Evolutionary conservation across 1,284 basidiomycete species (phyloP).

Genomic region (Stereum hirsutum): DNA sequence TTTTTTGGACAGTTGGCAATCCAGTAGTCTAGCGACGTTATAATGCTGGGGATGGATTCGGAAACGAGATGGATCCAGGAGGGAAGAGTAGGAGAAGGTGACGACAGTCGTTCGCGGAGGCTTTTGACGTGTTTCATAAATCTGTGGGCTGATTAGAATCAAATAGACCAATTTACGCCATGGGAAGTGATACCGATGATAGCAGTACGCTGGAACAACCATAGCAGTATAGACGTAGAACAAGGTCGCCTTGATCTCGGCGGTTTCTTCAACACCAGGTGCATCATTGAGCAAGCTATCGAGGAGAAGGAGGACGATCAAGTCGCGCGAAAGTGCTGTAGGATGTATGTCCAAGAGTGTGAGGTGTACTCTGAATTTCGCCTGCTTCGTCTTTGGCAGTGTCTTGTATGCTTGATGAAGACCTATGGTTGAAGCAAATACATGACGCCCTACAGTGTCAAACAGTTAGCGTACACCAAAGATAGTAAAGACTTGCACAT

Average conservation of each 20-base stretch:
- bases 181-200: too few species aligned
- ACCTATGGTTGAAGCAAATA: slow-evolving; percentile 13
- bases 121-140: not conserved
- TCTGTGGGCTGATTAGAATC: too few species aligned
- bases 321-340: slow-evolving; percentile 15
- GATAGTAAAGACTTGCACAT: not conserved
- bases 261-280: not conserved
- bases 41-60: not conserved
- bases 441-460: slow-evolving; percentile 12
- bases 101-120: not conserved
- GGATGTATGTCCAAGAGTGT: slow-evolving; percentile 18
- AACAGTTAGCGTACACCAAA: not conserved
- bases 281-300: slow-evolving; percentile 9
- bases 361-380: slow-evolving; percentile 13
- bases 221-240: slow-evolving; percentile 7
- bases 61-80: not conserved
- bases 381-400: slow-evolving; percentile 7
- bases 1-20: not conserved
- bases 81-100: not conserved
- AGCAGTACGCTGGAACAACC: slow-evolving; percentile 7
- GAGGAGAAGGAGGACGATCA: slow-evolving; percentile 14
- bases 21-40: not conserved
- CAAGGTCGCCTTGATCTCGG: slow-evolving; percentile 6
- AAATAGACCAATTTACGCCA: too few species aligned
- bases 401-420: slow-evolving; percentile 10